Evolutionary conservation across 2,329 filamentous ascomycete species (phyloP).

Genomic region (Pyrenochaeta sp.): DNA sequence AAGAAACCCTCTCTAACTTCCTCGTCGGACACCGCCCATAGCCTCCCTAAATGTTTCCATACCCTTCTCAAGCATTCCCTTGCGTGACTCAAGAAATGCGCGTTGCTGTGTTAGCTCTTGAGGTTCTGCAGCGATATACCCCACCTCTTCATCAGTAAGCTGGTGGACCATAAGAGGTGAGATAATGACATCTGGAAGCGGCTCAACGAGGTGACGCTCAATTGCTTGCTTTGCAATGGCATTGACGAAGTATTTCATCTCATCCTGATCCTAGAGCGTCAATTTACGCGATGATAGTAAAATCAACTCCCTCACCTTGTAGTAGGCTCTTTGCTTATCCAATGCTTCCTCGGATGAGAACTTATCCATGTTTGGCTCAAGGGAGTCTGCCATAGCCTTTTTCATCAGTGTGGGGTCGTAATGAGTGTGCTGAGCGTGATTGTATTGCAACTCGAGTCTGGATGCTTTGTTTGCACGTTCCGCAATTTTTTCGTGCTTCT

Average conservation of each 20-base stretch:
- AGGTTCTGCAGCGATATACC: constrained; percentile 44
- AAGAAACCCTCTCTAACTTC: too few species aligned
- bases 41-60: constrained; percentile 41
- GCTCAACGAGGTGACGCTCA: constrained; percentile 47
- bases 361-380: constrained; percentile 43
- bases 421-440: too few species aligned
- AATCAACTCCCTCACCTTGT: too few species aligned
- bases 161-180: constrained; percentile 36
- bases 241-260: constrained; percentile 47
- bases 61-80: constrained; percentile 46
- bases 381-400: constrained; percentile 4
- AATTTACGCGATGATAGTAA: too few species aligned
- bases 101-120: constrained; percentile 35
- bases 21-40: too few species aligned
- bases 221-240: constrained; percentile 47
- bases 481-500: too few species aligned
- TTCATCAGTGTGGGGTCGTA: too few species aligned
- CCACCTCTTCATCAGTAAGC: constrained; percentile 46
- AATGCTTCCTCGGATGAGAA: constrained; percentile 47
- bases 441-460: too few species aligned
- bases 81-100: constrained; percentile 32
- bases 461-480: too few species aligned
- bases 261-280: too few species aligned
- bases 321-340: constrained; percentile 46
- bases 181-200: constrained; percentile 38